phyloP scores from a whole-genome alignment of 1,139 yeast genomes.

The Suhomyces ambrosiae region DNA sequence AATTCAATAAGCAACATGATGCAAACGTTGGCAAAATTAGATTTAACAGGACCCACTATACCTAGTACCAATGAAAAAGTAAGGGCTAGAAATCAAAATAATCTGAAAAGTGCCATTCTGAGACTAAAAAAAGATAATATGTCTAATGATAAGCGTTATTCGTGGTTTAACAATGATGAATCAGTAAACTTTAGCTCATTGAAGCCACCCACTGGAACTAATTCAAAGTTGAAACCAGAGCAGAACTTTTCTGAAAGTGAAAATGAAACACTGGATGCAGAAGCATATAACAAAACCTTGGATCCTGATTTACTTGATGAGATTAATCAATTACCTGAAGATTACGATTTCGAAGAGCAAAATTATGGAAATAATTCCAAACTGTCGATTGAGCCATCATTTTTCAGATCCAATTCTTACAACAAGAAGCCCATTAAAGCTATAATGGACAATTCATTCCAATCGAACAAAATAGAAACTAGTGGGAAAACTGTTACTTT shows the following conservation, averaged over 20 bases:
- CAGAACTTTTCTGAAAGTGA: slow-evolving; percentile 8
- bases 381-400: slow-evolving; percentile 11
- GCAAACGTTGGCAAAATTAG: slow-evolving; percentile 20
- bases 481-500: slow-evolving; percentile 59
- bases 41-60: slow-evolving; percentile 11
- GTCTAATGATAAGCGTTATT: slow-evolving; percentile 25
- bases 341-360: slow-evolving; percentile 52
- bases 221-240: not conserved
- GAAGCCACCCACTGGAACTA: not conserved
- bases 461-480: slow-evolving; percentile 52
- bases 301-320: slow-evolving; percentile 52
- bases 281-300: slow-evolving; percentile 20
- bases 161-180: slow-evolving; percentile 44
- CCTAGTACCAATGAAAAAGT: slow-evolving; percentile 7
- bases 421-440: slow-evolving; percentile 40
- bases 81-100: slow-evolving; percentile 2
- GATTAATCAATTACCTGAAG: slow-evolving; percentile 60
- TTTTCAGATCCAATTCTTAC: slow-evolving; percentile 39
- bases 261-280: slow-evolving; percentile 15
- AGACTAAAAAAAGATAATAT: slow-evolving; percentile 1
- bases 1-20: slow-evolving; percentile 20
- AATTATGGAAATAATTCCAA: slow-evolving; percentile 17
- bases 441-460: slow-evolving; percentile 23
- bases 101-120: not conserved
- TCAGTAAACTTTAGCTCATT: slow-evolving; percentile 19